Evolutionary conservation across 257 asterid genomes (phyloP), one percentile per base, ranked within the genome.

Genomic region (Echium plantagineum): DNA sequence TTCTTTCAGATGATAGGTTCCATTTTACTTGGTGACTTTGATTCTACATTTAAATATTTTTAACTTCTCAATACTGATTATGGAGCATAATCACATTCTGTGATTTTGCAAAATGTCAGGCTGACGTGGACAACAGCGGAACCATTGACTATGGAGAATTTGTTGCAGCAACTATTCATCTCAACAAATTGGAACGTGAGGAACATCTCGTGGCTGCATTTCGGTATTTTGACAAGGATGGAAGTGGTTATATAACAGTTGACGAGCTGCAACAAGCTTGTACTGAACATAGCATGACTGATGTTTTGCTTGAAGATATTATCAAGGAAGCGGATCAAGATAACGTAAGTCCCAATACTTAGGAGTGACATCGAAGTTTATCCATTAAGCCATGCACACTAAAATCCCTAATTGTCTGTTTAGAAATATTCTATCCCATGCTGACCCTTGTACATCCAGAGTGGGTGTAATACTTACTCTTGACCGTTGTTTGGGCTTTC

Each of bases 201-300:
- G 94, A 85, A 65, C 94, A 85, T 80, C 81, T 85, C 55, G 64
- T 80, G 84, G 86, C 85, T 10, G 94, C 94, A 53, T 85, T 85
- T 69, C 87, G 70, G 47, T 85, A 85, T 70, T 87, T 87, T 69
- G 94, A 85, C 73, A 85, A 85, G 80, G 94, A 85, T 73, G 87
- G 80, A 67, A 85, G 94, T 78, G 90, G 94, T 47, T 85, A 85
- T 68, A 89, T 89, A 42, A 89, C 96, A n/a, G 81, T 83, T 35
- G 96, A 89, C 58, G 96, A 89, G 75, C 94, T 89, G 71, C 96
- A 89, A 73, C 94, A 83, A 80, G 95, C 95, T 52, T 87, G 94
- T 54, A 62, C 71, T n/a, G 96, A 87, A 60, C 88, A 79, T 74
- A 72, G 72, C 46, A 74, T 87, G 84, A 71, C 87, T 18, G 94